phyloP scores from a whole-genome alignment of 352 stramenopile genomes.

The Phytopythium cucurbitacearum region DNA sequence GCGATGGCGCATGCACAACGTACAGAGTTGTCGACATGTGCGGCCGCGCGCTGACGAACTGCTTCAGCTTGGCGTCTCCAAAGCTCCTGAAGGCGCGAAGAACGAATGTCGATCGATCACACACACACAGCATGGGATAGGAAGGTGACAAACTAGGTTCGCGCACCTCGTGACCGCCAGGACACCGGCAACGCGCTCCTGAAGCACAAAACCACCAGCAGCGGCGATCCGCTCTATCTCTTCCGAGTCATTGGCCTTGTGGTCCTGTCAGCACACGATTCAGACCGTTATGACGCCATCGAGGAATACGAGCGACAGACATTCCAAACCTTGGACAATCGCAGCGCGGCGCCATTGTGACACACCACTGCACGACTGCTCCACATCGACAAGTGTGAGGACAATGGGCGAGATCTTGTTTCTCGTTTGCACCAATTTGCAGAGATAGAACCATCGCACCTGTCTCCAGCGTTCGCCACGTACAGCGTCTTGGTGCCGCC shows the following conservation, averaged over 20 bases:
- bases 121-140: background rate
- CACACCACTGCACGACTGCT: conserved; percentile 63
- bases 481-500: conserved; percentile 37
- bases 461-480: conserved; percentile 72
- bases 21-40: conserved; percentile 42
- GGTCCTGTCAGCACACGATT: conserved; percentile 31
- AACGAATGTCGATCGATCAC: conserved; percentile 2
- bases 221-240: conserved; percentile 57
- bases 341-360: conserved; percentile 41
- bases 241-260: conserved; percentile 58
- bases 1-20: background rate
- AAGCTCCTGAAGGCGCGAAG: conserved; percentile 51
- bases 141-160: background rate
- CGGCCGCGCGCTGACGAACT: conserved; percentile 55
- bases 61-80: conserved; percentile 68
- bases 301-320: background rate
- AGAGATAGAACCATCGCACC: conserved; percentile 19
- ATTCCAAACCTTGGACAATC: conserved; percentile 42
- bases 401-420: background rate
- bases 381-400: background rate
- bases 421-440: background rate
- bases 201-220: conserved; percentile 64
- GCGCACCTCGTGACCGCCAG: conserved; percentile 65
- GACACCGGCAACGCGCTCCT: conserved; percentile 64
- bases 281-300: background rate